Evolutionary conservation across 2,329 filamentous ascomycete genomes (phyloP).

Genomic region (Trematosphaeria pertusa): DNA sequence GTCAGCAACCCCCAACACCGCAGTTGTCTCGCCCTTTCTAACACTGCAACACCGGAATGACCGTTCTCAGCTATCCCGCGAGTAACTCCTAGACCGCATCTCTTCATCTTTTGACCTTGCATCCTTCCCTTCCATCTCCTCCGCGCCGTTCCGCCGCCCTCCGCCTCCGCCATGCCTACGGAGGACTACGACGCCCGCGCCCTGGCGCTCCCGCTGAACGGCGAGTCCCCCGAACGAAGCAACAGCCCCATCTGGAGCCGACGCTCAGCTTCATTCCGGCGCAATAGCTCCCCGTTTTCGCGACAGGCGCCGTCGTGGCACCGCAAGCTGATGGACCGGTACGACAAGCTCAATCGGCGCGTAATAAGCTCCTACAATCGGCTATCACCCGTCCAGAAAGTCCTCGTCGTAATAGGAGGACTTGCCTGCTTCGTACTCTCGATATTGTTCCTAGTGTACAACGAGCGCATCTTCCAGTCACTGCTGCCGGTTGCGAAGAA

Average conservation of each 20-base stretch:
- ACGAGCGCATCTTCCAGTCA: constrained; percentile 77
- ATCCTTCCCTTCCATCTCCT: constrained; percentile 6
- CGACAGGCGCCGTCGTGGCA: constrained; percentile 44
- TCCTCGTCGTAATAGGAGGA: constrained; percentile 61
- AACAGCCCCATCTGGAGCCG: constrained; percentile 61
- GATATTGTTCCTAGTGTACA: constrained; percentile 78
- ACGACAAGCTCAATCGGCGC: constrained; percentile 55
- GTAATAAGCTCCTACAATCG: constrained; percentile 60
- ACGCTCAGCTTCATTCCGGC: constrained; percentile 50
- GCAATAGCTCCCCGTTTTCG: constrained; percentile 45
- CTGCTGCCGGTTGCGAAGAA: constrained; percentile 75
- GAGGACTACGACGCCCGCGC: constrained; percentile 61
- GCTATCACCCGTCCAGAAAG: constrained; percentile 67
- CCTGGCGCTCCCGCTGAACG: constrained; percentile 59
- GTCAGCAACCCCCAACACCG: constrained; percentile 5
- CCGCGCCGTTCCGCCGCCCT: constrained; percentile 16
- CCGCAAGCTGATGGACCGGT: constrained; percentile 50
- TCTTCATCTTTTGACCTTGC: neutral
- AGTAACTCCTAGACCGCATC: constrained; percentile 4
- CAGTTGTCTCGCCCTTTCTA: constrained; percentile 7
- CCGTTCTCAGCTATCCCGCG: constrained; percentile 6
- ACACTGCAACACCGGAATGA: constrained; percentile 8
- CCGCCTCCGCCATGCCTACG: constrained; percentile 41
- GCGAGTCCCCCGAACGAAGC: constrained; percentile 52
- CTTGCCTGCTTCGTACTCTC: constrained; percentile 62